Conservation (phyloP, 2,329 filamentous ascomycete species). For the Talaromyces amestolkiae region DNA sequence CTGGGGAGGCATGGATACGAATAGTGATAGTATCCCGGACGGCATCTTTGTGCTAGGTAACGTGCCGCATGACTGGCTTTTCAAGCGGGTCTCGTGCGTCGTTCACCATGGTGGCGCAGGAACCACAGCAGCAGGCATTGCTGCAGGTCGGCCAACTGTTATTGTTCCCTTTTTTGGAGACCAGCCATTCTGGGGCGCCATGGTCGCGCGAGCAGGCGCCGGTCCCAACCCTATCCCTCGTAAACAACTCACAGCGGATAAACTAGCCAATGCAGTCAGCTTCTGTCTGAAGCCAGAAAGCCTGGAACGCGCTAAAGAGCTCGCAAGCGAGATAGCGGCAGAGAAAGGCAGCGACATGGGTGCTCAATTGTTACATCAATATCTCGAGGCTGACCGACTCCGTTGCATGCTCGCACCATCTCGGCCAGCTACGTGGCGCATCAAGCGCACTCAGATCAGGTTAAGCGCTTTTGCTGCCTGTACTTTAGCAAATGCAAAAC, state of each 20-base stretch:
- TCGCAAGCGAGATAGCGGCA: slow-evolving; percentile 64
- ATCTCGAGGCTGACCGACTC: slow-evolving; percentile 64
- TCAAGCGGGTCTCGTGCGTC: slow-evolving; percentile 74
- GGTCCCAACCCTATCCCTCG: slow-evolving; percentile 69
- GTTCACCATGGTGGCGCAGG: slow-evolving; percentile 62
- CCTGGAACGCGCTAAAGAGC: slow-evolving; percentile 53
- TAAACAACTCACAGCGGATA: slow-evolving; percentile 64
- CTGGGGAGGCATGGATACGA: slow-evolving; percentile 70
- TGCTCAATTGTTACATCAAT: slow-evolving; percentile 66
- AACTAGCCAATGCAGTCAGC: slow-evolving; percentile 62
- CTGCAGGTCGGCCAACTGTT: slow-evolving; percentile 74
- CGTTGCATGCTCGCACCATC: slow-evolving; percentile 68
- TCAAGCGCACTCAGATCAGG: slow-evolving; percentile 64
- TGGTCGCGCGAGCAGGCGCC: slow-evolving; percentile 69
- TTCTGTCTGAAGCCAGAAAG: slow-evolving; percentile 61
- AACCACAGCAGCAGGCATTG: slow-evolving; percentile 69
- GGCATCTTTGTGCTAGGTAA: slow-evolving; percentile 81
- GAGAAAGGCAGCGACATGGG: slow-evolving; percentile 65
- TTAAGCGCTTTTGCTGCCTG: slow-evolving; percentile 72
- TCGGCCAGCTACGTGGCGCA: slow-evolving; percentile 70
- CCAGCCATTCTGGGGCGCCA: slow-evolving; percentile 78
- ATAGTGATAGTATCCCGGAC: slow-evolving; percentile 65
- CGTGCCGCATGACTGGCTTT: slow-evolving; percentile 85
- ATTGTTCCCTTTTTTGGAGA: slow-evolving; percentile 86
- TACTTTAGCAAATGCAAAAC: slow-evolving; percentile 62